Base-by-base conservation (phyloP, 805 yeast species). In the Kazachstania kunashirensis region DNA sequence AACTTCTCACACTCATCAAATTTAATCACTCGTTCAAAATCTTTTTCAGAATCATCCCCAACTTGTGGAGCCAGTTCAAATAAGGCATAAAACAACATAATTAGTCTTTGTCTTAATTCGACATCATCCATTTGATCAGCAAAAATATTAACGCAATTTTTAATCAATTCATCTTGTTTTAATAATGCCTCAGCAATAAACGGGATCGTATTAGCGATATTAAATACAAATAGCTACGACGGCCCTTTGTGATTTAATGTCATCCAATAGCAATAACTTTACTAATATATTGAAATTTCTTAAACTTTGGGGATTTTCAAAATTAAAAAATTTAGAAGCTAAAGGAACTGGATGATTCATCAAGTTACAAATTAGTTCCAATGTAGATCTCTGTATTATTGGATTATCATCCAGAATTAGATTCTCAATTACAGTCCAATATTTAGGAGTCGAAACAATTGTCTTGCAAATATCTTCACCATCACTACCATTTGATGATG, bases 281-380 rank as follows among this genome's bases (percentile, higher is more conserved):
- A 65, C 68, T 13, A 69, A 37, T 0, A 62, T 49, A 7, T 61
- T 61, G 38, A 68, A 74, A 42, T 70, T 68, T 36, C 51, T 55
- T 28, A 55, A 52, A 38, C 67, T 61, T 6, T 48, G 44, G 17
- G 55, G 50, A 10, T 53, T 53, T 9, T 62, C 69, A 12, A 73
- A 62, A 46, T 79, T 75, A 61, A 81, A 81, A 46, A 80, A 69
- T 41, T 73, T 72, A 2, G 45, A 57, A 1, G 73, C 77, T 24
- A 74, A 55, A 38, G 53, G 48, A 13, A 51, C 14, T 17, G 63
- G 60, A 34, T 59, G 56, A 29, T 59, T 61, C 49, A 76, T 68
- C 32, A 81, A 52, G 50, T 82, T 82, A 41, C 80, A 71, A 8
- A 79, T 54, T 13, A 82, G 66, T 48, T 82, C 86, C 56, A 81